Evolutionary conservation across 2,329 filamentous ascomycete genomes (phyloP), one percentile per base, ranked within the genome.

Genomic region (Grosmannia penicillata): DNA sequence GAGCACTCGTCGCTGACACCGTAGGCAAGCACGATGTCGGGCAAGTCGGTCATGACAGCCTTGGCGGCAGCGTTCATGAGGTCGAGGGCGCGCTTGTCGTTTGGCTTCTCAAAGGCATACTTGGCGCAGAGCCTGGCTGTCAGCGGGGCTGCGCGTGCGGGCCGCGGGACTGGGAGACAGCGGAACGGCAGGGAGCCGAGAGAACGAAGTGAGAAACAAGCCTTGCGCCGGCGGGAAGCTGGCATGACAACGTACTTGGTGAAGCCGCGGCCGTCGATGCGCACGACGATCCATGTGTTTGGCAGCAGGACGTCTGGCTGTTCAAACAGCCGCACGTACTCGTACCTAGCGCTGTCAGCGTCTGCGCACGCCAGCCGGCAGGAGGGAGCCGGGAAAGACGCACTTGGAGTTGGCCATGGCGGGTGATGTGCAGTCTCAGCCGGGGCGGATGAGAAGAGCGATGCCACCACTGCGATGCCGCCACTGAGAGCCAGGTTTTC

Each of bases 1-100:
- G 84, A 91, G 44, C 81, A 96, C 56, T 98, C 91, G 53, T 98
- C 91, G 56, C 86, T 95, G 47, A 94, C 77, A 2, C 91, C 91
- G 50, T 96, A 98, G 0, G 81, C 87, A 44, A 96, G 72, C 7
- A 78, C 75, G 46, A 95, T 75, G 51, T 96, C 89, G 4, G 85
- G 77, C 19, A 96, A 61, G 36, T 93, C 82, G 45, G 72, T 72
- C 61, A 95, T 75, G 33, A 95, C 84, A 6, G 80, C 79, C 43
- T 75, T 72, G n/a, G 91, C 91, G 3, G 86, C 86, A 2, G 76
- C 75, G 52, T 98, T 98, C 89, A 98, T 96, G 47, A 98, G 75
- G 56, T 93, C 75, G 11, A 96, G 63, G 0, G 87, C 91, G 46
- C 83, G 72, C 29, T 70, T 69, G 57, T 98, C 91, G 59, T 96